A percentile compares a stretch with the other conserved stretches of the same genome.
phyloP scores from a whole-genome alignment of 2,329 filamentous ascomycete species.

The Aspergillus uvarum region DNA sequence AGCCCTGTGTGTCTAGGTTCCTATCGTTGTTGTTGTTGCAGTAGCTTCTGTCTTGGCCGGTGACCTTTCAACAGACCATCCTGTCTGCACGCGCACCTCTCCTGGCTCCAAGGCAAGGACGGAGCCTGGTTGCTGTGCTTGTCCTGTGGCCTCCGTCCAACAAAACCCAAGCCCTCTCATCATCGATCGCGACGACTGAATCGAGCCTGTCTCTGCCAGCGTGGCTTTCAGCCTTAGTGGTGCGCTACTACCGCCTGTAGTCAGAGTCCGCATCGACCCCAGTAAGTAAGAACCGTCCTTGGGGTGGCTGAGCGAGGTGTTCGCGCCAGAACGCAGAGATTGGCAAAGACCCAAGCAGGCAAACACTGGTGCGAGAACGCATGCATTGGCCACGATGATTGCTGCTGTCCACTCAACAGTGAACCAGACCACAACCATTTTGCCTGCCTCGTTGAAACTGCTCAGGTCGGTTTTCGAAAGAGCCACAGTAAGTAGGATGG shows the following conservation, averaged over 20 bases:
- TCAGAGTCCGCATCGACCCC: background rate
- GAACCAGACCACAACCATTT: constrained; percentile 9
- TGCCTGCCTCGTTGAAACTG: background rate
- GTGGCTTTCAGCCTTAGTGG: background rate
- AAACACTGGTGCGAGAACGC: background rate
- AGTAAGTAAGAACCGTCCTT: background rate
- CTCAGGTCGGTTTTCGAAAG: background rate
- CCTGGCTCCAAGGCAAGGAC: constrained; percentile 3
- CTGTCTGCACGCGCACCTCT: constrained; percentile 10
- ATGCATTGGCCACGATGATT: constrained; percentile 6
- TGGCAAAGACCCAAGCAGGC: background rate
- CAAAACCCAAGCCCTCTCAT: background rate
- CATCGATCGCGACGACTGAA: constrained; percentile 3
- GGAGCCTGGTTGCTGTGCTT: background rate
- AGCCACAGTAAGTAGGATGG: background rate
- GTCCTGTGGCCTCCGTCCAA: constrained; percentile 1
- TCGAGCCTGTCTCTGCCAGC: background rate
- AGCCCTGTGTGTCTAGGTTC: too few relatives aligned
- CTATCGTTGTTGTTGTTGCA: background rate
- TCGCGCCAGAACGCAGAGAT: background rate
- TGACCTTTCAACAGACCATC: constrained; percentile 7
- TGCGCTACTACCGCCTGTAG: background rate
- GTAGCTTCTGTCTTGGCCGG: background rate
- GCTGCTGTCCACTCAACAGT: constrained; percentile 5
- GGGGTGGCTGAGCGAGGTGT: background rate